Conservation (phyloP, 1,284 basidiomycete species). For the Meripilus lineatus region DNA sequence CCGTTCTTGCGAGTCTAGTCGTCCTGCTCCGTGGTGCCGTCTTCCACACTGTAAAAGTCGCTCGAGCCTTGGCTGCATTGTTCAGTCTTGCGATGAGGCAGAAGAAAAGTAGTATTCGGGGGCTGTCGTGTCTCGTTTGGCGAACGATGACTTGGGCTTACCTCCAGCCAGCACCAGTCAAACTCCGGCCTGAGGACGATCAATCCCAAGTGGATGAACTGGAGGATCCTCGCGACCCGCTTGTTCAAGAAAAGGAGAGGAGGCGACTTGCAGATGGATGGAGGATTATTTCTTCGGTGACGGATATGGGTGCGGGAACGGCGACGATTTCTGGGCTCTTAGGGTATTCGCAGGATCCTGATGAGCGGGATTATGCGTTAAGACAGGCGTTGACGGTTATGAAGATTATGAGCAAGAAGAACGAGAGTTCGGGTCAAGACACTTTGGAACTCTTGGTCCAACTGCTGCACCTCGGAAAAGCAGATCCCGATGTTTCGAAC, state of each 20-base stretch:
- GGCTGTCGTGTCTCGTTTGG: constrained; percentile 57
- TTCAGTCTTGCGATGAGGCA: constrained; percentile 52
- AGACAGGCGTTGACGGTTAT: constrained; percentile 42
- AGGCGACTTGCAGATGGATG: constrained; percentile 39
- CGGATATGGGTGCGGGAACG: constrained; percentile 59
- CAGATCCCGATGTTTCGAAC: no score
- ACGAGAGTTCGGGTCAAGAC: constrained; percentile 43
- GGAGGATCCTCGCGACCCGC: constrained; percentile 2
- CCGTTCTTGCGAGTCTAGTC: constrained; percentile 56
- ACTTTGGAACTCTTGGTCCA: constrained; percentile 47
- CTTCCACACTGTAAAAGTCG: constrained; percentile 40
- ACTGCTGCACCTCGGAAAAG: no score
- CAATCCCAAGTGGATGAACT: constrained; percentile 10
- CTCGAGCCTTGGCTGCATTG: constrained; percentile 43
- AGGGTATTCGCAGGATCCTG: constrained; percentile 23
- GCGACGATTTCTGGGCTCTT: constrained; percentile 51
- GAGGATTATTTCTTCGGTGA: constrained; percentile 45
- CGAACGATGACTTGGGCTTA: constrained; percentile 60
- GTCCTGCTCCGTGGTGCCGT: constrained; percentile 56
- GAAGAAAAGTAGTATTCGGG: constrained; percentile 56
- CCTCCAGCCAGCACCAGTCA: constrained; percentile 40
- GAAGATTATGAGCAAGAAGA: constrained; percentile 49
- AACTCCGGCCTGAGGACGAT: constrained; percentile 15
- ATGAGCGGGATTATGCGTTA: constrained; percentile 36
- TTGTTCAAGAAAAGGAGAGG: no score